A percentile compares a stretch with the other conserved stretches of the same genome.
Conservation (phyloP, 2,329 filamentous ascomycete species). For the Sporothrix brasiliensis region DNA sequence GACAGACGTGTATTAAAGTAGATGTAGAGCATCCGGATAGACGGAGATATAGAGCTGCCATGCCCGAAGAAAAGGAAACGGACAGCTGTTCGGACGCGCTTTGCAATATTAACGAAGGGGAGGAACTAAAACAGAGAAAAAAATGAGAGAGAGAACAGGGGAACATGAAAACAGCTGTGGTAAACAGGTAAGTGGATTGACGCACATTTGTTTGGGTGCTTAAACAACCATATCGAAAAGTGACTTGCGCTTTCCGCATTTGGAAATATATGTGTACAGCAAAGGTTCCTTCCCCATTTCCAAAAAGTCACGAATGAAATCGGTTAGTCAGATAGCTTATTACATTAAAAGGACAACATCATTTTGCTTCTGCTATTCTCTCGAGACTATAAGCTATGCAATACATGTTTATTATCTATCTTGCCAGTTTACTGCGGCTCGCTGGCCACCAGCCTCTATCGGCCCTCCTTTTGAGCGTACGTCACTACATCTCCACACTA, state of each 20-base stretch:
- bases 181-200: too few relatives aligned
- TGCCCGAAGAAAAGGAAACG: too few relatives aligned
- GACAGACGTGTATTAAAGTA: too few relatives aligned
- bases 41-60: too few relatives aligned
- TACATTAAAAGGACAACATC: background rate
- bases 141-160: too few relatives aligned
- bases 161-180: too few relatives aligned
- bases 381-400: background rate
- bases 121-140: too few relatives aligned
- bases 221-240: too few relatives aligned
- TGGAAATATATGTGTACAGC: background rate
- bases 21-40: too few relatives aligned
- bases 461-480: background rate
- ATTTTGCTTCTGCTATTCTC: background rate
- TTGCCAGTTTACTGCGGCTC: background rate
- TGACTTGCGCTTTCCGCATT: slow-evolving; percentile 5
- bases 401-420: background rate
- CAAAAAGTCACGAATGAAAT: background rate
- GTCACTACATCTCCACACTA: background rate
- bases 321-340: background rate
- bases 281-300: background rate
- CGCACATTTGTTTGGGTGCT: too few relatives aligned
- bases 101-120: too few relatives aligned
- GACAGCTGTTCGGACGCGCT: too few relatives aligned
- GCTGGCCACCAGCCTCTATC: background rate